Evolutionary conservation across 192 early-diverging fungal genomes (phyloP).

Genomic region (Coemansia sp.): DNA sequence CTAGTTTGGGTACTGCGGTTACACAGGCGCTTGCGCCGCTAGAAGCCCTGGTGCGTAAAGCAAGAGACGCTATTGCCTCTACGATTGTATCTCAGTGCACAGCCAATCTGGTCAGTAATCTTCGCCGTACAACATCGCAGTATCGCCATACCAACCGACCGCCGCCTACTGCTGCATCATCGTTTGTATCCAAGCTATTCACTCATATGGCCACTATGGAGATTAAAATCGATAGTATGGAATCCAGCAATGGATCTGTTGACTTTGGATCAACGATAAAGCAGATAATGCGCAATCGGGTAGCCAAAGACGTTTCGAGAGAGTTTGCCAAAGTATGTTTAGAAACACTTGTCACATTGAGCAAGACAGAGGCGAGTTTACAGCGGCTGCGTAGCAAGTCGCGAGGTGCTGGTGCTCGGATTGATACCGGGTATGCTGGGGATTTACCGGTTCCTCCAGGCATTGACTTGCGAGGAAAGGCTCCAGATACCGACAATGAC

Average conservation of each 20-base stretch:
- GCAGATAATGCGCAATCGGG: constrained; percentile 12
- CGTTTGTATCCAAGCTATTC: constrained; percentile 29
- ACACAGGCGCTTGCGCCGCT: constrained; percentile 14
- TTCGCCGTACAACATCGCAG: constrained; percentile 47
- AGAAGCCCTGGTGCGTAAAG: not conserved
- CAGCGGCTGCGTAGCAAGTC: constrained; percentile 21
- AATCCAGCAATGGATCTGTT: not conserved
- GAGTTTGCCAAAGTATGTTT: constrained; percentile 20
- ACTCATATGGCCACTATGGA: constrained; percentile 12
- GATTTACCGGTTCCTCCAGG: constrained; percentile 26
- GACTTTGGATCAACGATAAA: constrained; percentile 3
- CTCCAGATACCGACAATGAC: constrained; percentile 33
- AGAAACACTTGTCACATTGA: constrained; percentile 42
- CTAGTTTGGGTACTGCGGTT: constrained; percentile 10
- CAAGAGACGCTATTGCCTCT: constrained; percentile 8
- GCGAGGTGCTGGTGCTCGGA: not conserved
- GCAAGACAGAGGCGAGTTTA: constrained; percentile 49
- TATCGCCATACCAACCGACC: constrained; percentile 41
- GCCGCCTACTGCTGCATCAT: constrained; percentile 26
- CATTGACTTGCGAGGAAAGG: constrained; percentile 30
- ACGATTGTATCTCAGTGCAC: constrained; percentile 22
- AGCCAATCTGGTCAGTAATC: constrained; percentile 24
- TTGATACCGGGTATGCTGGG: constrained; percentile 2
- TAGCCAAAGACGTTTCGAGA: constrained; percentile 20
- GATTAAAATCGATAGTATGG: not conserved